Base-by-base conservation (phyloP, 208 protist species). In the Acanthamoeba triangularis region DNA sequence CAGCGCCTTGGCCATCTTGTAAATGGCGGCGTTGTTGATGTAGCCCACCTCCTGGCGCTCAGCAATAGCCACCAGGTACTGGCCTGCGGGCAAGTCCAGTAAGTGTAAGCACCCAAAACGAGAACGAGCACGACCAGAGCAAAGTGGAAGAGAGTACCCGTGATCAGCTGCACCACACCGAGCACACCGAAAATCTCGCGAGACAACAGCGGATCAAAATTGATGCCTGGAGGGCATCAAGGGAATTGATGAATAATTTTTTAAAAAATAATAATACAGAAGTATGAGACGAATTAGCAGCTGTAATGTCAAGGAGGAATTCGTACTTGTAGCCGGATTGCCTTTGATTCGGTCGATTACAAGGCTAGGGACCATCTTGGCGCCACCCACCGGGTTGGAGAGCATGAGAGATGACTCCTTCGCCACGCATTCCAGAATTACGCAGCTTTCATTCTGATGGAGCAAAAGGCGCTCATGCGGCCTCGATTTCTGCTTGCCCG, bases 1-100 rank as follows among this genome's bases (percentile, higher is more conserved):
- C 16, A 78, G 56, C 20, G 63, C 41, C 90, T 94, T 94, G 59
- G 54, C 25, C 41, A 78, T 61, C 67, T 94, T 94, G 41, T 56
- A 80, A 28, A 94, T 78, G 37, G 30, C 90, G 47, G 90, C 35
- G 23, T 72, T 72, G 30, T 61, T 61, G 28, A 94, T 94, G 63
- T 78, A 78, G 1, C 90, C 90, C 90, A 94, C 90, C 30, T 94
- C 90, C 67, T 94, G 63, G 7, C 90, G 25, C 90, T 94, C 63
- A 23, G 33, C 37, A 20, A 94, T 33, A 25, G 80, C 44, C 35
- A 78, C 67, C 90, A 94, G 30, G 35, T 59, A 94, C n/a, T n/a
- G 28, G 10, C 63, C 90, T 94, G 23, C 59, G 10, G n/a, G n/a
- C n/a, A n/a, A n/a, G n/a, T n/a, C n/a, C n/a, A 14, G 25, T 20